A percentile compares a stretch with the other conserved stretches of the same genome.
Conservation (phyloP, 495 filamentous ascomycete genomes). For the Penicillium daleae region DNA sequence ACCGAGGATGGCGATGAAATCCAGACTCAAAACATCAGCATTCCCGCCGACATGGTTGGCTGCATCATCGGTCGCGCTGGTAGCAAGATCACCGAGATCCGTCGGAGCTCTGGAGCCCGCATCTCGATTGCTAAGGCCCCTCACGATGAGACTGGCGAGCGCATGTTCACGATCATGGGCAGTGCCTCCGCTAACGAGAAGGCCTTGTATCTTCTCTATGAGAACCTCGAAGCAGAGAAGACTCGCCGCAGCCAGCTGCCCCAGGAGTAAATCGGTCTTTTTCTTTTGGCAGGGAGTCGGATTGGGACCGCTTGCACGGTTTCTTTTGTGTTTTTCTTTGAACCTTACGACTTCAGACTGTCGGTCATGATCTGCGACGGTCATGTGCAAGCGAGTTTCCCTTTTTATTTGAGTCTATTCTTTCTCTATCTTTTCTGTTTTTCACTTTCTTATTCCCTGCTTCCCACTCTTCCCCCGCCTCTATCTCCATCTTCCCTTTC, state of each 20-base stretch:
- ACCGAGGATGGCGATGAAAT: slow-evolving; percentile 97
- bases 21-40: slow-evolving; percentile 99
- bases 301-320: slow-evolving; percentile 22
- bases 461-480: slow-evolving; percentile 53
- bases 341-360: slow-evolving; percentile 45
- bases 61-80: slow-evolving; percentile 96
- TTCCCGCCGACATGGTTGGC: slow-evolving; percentile 98
- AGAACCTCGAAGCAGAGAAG: slow-evolving; percentile 99
- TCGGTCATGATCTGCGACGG: slow-evolving; percentile 43
- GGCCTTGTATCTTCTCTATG: slow-evolving; percentile 93
- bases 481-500: slow-evolving; percentile 51
- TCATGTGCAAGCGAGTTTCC: slow-evolving; percentile 38
- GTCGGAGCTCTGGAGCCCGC: slow-evolving; percentile 90
- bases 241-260: slow-evolving; percentile 83
- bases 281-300: slow-evolving; percentile 22
- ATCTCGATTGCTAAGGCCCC: slow-evolving; percentile 99
- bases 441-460: slow-evolving; percentile 50
- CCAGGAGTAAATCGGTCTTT: slow-evolving; percentile 59
- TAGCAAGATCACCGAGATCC: slow-evolving; percentile 96
- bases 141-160: slow-evolving; percentile 95
- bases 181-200: slow-evolving; percentile 90
- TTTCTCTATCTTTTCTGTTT: slow-evolving; percentile 48
- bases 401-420: slow-evolving; percentile 52
- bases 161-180: slow-evolving; percentile 99
- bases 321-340: slow-evolving; percentile 30